Base-by-base conservation (phyloP, 225 moss, liverwort and hornwort genomes). In the Rhytidiadelphus loreus region DNA sequence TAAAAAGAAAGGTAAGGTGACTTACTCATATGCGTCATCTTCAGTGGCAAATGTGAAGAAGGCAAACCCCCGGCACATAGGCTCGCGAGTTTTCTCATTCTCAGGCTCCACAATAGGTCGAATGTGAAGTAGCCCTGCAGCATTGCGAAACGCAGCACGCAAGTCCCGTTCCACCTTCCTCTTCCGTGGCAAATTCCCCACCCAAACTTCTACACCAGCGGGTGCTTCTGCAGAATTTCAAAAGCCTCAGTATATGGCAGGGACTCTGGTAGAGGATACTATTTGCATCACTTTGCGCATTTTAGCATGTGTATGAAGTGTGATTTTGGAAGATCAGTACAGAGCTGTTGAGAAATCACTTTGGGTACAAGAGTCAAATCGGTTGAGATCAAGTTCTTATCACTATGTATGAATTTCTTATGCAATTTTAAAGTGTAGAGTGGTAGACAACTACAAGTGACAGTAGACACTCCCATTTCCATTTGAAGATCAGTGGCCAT, bases 71-170 rank as follows among this genome's bases (percentile, higher is more conserved):
- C 96, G 97, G 93, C 98, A 99, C 80, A 95, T 83, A n/a, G 97
- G 96, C n/a, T 99, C 97, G 35, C 98, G 96, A 60, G 97, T 99
- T 92, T 99, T 97, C 84, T 96, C 96, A 80, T 95, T 93, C 53
- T 93, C 96, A 43, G 91, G 88, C 80, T 87, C 89, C 46, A 97
- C 86, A 82, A 99, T 85, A n/a, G 98, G 96, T 56, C 98, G 94
- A 82, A 99, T 89, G 88, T 99, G 96, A 39, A 99, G 92, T 25
- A 99, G 90, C 44, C 98, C 97, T 88, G 85, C 59, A 81, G 88
- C 92, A 85, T 89, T 93, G 82, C 92, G 93, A 85, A 95, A 91
- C 19, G 85, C 93, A 50, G 94, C 81, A 72, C 95, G 93, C 92
- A 99, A 89, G 88, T 97, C 98, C 90, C 96, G 91, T 50, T 96